phyloP scores from a whole-genome alignment of 768 basidiomycete species.

The Boletus speciosus region DNA sequence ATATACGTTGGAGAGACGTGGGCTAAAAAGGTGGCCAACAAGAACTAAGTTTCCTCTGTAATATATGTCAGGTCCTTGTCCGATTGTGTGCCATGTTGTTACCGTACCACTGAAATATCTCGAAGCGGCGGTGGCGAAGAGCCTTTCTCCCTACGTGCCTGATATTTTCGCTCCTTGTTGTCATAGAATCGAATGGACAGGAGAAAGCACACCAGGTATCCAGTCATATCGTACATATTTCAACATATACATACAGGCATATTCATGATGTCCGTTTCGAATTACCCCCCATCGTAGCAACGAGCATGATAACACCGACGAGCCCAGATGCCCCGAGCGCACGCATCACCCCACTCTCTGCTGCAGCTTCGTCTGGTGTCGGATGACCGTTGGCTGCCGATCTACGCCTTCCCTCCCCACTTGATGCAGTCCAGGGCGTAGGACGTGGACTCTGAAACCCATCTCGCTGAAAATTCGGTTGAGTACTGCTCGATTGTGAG shows the following conservation, averaged over 20 bases:
- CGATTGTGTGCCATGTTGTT: too few species aligned
- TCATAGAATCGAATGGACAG: background rate
- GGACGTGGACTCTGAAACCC: conserved; percentile 5
- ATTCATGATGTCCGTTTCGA: conserved; percentile 16
- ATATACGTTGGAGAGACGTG: conserved; percentile 24
- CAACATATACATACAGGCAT: background rate
- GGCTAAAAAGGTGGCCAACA: conserved; percentile 11
- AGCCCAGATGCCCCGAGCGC: conserved; percentile 29
- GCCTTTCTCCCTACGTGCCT: too few species aligned
- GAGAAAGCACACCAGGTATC: background rate
- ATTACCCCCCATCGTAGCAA: conserved; percentile 16
- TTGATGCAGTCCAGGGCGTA: conserved; percentile 3
- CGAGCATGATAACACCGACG: conserved; percentile 25
- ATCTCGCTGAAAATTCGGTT: background rate
- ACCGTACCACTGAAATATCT: too few species aligned
- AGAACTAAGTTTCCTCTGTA: background rate
- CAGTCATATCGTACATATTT: background rate
- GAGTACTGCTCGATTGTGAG: background rate
- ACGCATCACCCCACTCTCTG: conserved; percentile 25
- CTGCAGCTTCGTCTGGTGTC: conserved; percentile 21
- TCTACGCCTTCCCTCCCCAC: background rate
- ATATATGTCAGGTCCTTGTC: too few species aligned
- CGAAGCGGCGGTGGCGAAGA: too few species aligned
- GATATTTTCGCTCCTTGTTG: background rate
- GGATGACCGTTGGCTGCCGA: conserved; percentile 7